These are phyloP conservation scores for Candida vaughaniae DNA, from an alignment of 805 yeast species.

Conservation along the genomic window DNA sequence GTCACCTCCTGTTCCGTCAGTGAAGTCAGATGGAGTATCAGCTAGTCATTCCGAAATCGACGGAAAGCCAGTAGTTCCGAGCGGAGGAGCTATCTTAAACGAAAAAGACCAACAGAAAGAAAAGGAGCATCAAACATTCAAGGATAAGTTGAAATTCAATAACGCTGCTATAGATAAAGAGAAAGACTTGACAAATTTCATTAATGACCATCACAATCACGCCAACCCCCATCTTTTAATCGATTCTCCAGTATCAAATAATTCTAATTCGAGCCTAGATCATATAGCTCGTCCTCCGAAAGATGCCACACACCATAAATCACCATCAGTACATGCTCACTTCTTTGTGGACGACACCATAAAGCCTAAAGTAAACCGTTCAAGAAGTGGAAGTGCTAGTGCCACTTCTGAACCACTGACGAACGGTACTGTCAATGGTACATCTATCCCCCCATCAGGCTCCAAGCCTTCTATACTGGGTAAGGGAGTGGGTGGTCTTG, in stretches of 20 bases:
- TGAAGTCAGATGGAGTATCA: constrained; percentile 2
- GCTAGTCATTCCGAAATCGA: constrained; percentile 1
- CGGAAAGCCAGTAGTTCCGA: constrained; percentile 28
- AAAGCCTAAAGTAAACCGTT: constrained; percentile 39
- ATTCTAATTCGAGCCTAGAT: constrained; percentile 25
- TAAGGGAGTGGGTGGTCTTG: constrained; percentile 11
- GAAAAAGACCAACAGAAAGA: constrained; percentile 16
- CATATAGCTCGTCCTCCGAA: constrained; percentile 29
- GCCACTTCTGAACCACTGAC: constrained; percentile 23
- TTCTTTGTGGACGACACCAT: constrained; percentile 67
- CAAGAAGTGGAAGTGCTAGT: constrained; percentile 38
- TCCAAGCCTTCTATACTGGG: constrained; percentile 1
- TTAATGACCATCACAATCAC: constrained; percentile 50
- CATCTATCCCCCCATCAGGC: neutral
- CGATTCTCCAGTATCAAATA: constrained; percentile 15
- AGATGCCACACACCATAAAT: constrained; percentile 44
- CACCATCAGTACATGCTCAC: constrained; percentile 75
- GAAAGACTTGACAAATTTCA: constrained; percentile 61
- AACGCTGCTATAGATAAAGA: constrained; percentile 13
- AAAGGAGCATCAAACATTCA: constrained; percentile 5
- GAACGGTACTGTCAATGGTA: constrained; percentile 1
- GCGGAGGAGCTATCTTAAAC: constrained; percentile 46
- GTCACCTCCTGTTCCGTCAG: constrained; percentile 10
- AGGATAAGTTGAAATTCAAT: constrained; percentile 6
- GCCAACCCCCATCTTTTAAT: constrained; percentile 29